Evolutionary conservation across 495 filamentous ascomycete genomes (phyloP), one percentile per base, ranked within the genome.

Genomic region (Lasiosphaeria hispida): DNA sequence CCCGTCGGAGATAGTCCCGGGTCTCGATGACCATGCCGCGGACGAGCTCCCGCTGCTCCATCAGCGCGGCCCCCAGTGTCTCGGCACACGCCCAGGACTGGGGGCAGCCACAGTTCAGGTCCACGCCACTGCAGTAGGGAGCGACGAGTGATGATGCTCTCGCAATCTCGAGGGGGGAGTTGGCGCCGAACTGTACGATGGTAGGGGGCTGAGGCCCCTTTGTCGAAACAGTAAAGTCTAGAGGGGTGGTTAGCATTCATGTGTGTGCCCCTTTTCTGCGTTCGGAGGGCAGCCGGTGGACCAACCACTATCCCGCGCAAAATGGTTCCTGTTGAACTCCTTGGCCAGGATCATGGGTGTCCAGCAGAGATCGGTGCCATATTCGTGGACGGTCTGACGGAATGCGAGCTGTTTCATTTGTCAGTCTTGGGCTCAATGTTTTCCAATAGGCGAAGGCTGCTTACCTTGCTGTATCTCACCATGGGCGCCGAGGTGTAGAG

Each of bases 321-420:
- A 67, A 7, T 63, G 57, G 61, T 72, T 83, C 19, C 85, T 74
- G 64, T 85, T 84, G 66, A 87, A 88, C 69, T 88, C 85, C 63
- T 87, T 87, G 42, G 85, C 85, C 34, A 88, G 72, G 60, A 87
- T 83, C 85, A 88, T 88, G 39, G 85, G 85, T 7, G 85, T 87
- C 76, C 85, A 87, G 58, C 80, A 80, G 15, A 88, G 66, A 63
- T 87, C 85, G 13, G 82, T 80, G 36, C 77, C 78, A 65, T 85
- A 87, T 33, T 79, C 70, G 40, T 78, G 72, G 3, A 83, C 78
- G 0, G 85, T 83, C 48, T 84, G 77, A 45, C 85, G 79, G 63
- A 88, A 87, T 56, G 85, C 84, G 7, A 88, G 75, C 76, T 81
- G 44, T 10, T 23, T 13, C 13, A 30, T 30, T 8, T 50, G 52